phyloP scores from a whole-genome alignment of 129 eudicot species.

The Pulicaria dysenterica region DNA sequence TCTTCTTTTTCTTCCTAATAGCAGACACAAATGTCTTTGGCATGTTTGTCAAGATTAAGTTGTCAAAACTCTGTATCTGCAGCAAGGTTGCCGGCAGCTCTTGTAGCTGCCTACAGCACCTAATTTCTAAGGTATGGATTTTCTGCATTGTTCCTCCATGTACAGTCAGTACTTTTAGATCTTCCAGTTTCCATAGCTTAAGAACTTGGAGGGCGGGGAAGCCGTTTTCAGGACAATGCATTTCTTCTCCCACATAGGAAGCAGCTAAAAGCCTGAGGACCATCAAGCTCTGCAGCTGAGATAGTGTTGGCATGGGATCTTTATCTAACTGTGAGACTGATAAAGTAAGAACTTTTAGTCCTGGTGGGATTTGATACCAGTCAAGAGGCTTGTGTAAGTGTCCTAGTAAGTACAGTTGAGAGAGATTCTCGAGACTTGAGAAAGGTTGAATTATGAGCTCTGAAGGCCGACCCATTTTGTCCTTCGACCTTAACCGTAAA shows the following conservation, averaged over 20 bases:
- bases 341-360: slow-evolving; percentile 36
- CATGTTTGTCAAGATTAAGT: slow-evolving; percentile 37
- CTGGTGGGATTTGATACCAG: slow-evolving; percentile 34
- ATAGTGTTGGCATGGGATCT: slow-evolving; percentile 40
- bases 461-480: slow-evolving; percentile 38
- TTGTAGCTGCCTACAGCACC: slow-evolving; percentile 24
- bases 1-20: slow-evolving; percentile 13
- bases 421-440: slow-evolving; percentile 28
- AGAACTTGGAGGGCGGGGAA: slow-evolving; percentile 35
- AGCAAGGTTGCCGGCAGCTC: slow-evolving; percentile 27
- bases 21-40: slow-evolving; percentile 29
- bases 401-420: slow-evolving; percentile 35
- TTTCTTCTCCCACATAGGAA: slow-evolving; percentile 32
- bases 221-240: slow-evolving; percentile 34
- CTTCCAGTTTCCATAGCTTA: slow-evolving; percentile 36
- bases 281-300: slow-evolving; percentile 33
- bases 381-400: slow-evolving; percentile 7
- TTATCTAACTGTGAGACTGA: slow-evolving; percentile 32
- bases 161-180: not conserved
- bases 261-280: slow-evolving; percentile 39
- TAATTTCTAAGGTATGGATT: slow-evolving; percentile 31
- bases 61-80: slow-evolving; percentile 20
- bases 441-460: slow-evolving; percentile 33
- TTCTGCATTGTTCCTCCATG: slow-evolving; percentile 31
- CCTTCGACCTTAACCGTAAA: slow-evolving; percentile 33